Conservation (phyloP, 495 filamentous ascomycete genomes). For the Podospora appendiculata region DNA sequence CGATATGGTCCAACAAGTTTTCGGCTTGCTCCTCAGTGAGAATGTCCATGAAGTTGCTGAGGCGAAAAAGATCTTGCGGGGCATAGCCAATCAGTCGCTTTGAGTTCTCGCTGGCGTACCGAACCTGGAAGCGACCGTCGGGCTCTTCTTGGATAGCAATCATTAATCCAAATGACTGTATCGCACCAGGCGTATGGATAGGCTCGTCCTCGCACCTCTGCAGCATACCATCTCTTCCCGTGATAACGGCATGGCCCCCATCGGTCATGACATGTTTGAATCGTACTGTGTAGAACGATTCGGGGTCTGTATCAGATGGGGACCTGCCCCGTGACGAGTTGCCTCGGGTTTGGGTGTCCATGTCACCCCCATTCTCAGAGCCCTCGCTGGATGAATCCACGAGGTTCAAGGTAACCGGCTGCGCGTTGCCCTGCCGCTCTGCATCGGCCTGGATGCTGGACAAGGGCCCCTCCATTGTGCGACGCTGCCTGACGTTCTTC, state of each 20-base stretch:
- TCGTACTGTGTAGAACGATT: constrained; percentile 50
- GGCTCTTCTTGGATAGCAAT: constrained; percentile 67
- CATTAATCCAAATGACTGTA: constrained; percentile 77
- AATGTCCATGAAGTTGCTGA: constrained; percentile 72
- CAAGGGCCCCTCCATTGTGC: constrained; percentile 6
- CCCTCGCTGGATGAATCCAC: constrained; percentile 27
- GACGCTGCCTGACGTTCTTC: no score
- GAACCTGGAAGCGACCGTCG: constrained; percentile 60
- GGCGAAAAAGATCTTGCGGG: constrained; percentile 66
- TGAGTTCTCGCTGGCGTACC: constrained; percentile 84
- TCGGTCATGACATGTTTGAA: constrained; percentile 77
- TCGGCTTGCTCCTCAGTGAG: constrained; percentile 76
- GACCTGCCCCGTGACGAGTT: constrained; percentile 13
- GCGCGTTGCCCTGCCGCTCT: constrained; percentile 11
- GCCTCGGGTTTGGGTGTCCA: constrained; percentile 4
- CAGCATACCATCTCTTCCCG: constrained; percentile 62
- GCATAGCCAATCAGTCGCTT: constrained; percentile 68
- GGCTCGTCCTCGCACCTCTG: constrained; percentile 89
- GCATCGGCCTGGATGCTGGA: constrained; percentile 22
- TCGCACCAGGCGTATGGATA: constrained; percentile 84
- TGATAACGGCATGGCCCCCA: constrained; percentile 79
- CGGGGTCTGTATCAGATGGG: constrained; percentile 23
- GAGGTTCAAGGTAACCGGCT: constrained; percentile 20
- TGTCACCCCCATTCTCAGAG: constrained; percentile 2
- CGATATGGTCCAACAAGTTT: constrained; percentile 74